Conservation (phyloP, 1,284 basidiomycete genomes). For the Fomitopsis betulina region DNA sequence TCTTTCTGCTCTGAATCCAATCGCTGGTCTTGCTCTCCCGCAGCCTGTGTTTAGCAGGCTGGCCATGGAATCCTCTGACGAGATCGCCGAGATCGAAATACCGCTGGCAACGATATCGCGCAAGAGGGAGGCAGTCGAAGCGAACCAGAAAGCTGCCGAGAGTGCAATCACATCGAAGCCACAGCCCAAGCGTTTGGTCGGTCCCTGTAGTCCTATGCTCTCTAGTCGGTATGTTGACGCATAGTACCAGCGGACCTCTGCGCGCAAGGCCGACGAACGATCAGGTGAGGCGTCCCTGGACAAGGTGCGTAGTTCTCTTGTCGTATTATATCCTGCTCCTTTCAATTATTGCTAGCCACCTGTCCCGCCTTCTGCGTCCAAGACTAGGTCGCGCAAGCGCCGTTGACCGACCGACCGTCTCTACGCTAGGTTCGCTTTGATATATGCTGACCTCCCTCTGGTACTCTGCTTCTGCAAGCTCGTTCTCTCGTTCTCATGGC, state of each 20-base stretch:
- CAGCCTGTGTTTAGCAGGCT: slow-evolving; percentile 24
- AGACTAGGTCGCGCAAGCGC: slow-evolving; percentile 4
- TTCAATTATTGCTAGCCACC: background rate
- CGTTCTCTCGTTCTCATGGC: background rate
- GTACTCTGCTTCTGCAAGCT: background rate
- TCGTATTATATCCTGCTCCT: background rate
- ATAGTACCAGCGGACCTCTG: slow-evolving; percentile 14
- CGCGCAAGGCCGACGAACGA: slow-evolving; percentile 15
- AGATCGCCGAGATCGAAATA: slow-evolving; percentile 27
- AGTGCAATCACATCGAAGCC: slow-evolving; percentile 9
- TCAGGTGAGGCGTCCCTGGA: background rate
- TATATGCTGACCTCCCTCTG: background rate
- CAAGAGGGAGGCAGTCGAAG: slow-evolving; percentile 15
- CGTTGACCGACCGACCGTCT: slow-evolving; percentile 1
- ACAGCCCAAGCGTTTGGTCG: slow-evolving; percentile 18
- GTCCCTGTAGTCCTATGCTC: background rate
- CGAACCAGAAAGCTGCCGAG: slow-evolving; percentile 3
- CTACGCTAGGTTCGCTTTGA: background rate
- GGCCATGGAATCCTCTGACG: slow-evolving; percentile 25
- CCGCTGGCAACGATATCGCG: slow-evolving; percentile 15
- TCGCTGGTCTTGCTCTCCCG: background rate
- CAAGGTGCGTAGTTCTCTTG: background rate
- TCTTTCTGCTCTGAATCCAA: background rate
- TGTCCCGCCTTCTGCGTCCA: background rate
- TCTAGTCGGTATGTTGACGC: background rate